Evolutionary conservation across 257 asterid genomes (phyloP).

Genomic region (Nicotiana tomentosiformis): DNA sequence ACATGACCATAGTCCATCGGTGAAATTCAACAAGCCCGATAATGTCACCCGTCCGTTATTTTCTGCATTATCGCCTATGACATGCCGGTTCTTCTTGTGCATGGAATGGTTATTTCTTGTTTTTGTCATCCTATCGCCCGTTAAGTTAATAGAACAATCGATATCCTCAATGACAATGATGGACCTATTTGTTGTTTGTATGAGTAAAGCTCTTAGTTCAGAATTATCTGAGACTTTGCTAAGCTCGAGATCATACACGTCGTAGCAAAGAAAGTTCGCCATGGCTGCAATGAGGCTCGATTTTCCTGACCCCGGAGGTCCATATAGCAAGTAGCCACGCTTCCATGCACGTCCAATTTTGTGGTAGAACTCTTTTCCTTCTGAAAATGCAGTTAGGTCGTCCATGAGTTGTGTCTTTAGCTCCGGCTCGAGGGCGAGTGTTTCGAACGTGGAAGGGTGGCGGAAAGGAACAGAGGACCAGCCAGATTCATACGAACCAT

Average conservation of each 20-base stretch:
- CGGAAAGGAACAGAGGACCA: constrained; percentile 55
- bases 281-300: constrained; percentile 63
- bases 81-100: constrained; percentile 6
- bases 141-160: constrained; percentile 45
- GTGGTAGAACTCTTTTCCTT: constrained; percentile 35
- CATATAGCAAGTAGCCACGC: constrained; percentile 46
- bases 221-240: constrained; percentile 40
- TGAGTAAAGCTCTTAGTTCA: constrained; percentile 39
- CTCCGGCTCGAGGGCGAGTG: constrained; percentile 52
- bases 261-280: constrained; percentile 43
- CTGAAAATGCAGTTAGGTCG: constrained; percentile 27
- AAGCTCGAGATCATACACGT: constrained; percentile 53
- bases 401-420: constrained; percentile 28
- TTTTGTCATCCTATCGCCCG: constrained; percentile 28
- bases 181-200: constrained; percentile 46
- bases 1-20: constrained; percentile 48
- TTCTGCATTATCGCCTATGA: neutral
- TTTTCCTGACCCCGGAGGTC: constrained; percentile 59
- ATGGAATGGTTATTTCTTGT: neutral
- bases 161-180: constrained; percentile 57
- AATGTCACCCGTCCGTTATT: constrained; percentile 40
- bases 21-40: constrained; percentile 48
- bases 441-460: constrained; percentile 52
- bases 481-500: constrained; percentile 40
- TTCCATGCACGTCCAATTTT: constrained; percentile 53